A percentile compares a stretch with the other conserved stretches of the same genome.
Evolutionary conservation across 768 basidiomycete species (phyloP).

Genomic region (Russula olivacea): DNA sequence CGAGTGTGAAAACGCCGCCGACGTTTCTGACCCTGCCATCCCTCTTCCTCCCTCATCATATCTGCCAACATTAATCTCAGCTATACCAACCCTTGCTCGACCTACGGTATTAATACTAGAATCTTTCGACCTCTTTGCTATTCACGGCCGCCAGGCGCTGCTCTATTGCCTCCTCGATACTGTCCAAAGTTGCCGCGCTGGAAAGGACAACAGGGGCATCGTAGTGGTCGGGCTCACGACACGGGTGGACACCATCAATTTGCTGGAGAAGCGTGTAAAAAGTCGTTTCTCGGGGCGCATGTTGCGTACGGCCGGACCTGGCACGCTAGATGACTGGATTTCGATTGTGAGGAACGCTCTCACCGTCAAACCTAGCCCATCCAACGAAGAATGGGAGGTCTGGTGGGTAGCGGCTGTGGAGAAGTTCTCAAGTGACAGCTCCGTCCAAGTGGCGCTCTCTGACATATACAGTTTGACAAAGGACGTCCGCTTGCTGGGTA

Average conservation of each 20-base stretch:
- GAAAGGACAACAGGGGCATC: conserved; percentile 56
- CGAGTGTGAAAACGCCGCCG: conserved; percentile 47
- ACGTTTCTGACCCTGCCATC: conserved; percentile 27
- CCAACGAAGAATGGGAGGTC: conserved; percentile 49
- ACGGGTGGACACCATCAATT: conserved; percentile 79
- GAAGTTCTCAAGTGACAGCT: conserved; percentile 46
- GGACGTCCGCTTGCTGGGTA: conserved; percentile 53
- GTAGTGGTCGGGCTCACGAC: conserved; percentile 84
- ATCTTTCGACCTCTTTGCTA: conserved; percentile 88
- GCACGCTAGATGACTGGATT: conserved; percentile 45
- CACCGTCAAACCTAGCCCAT: conserved; percentile 28
- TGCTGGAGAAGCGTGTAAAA: conserved; percentile 94
- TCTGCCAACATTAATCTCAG: conserved; percentile 65
- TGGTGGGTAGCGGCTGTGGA: conserved; percentile 58
- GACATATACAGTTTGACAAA: conserved; percentile 58
- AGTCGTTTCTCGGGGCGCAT: conserved; percentile 94
- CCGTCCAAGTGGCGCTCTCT: conserved; percentile 41
- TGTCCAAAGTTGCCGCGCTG: conserved; percentile 74
- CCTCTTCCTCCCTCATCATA: conserved; percentile 60
- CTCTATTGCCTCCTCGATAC: conserved; percentile 95
- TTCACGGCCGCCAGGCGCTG: conserved; percentile 86
- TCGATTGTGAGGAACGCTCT: conserved; percentile 46
- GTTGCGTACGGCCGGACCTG: conserved; percentile 64
- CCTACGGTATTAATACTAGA: conserved; percentile 82
- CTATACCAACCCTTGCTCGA: conserved; percentile 73